Percentiles rank a stretch among this genome's conserved stretches.
Conservation (phyloP, 208 protist species). For the Vickermania ingenoplastis region DNA sequence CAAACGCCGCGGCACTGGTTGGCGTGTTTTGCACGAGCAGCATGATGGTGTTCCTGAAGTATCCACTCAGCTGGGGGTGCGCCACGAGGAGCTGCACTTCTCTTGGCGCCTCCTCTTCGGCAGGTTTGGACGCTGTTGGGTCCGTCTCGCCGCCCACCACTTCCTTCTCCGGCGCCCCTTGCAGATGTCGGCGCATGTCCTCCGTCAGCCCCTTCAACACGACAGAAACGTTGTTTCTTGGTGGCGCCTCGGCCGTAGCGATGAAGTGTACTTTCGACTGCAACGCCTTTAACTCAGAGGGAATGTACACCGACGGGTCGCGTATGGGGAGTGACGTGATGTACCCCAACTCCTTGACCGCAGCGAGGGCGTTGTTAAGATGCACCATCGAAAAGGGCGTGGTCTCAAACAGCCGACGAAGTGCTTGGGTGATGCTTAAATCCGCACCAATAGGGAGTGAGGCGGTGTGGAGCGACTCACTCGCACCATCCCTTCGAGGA, state of each 20-base stretch:
- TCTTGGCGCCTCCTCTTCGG: conserved; percentile 6
- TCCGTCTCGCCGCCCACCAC: conserved; percentile 6
- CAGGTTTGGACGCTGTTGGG: conserved; percentile 1
- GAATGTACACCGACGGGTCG: not conserved
- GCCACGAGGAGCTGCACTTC: conserved; percentile 58
- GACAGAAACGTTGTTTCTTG: not conserved
- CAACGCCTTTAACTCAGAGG: not conserved
- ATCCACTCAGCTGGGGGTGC: conserved; percentile 59
- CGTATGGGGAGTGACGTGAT: not conserved
- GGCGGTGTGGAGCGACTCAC: too few species aligned
- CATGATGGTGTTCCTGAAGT: conserved; percentile 56
- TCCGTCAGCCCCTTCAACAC: conserved; percentile 2
- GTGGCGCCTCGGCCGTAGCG: not conserved
- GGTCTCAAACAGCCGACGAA: conserved; percentile 44
- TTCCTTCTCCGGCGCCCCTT: conserved; percentile 10
- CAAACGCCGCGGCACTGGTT: conserved; percentile 54
- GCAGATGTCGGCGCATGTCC: conserved; percentile 5
- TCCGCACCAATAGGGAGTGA: too few species aligned
- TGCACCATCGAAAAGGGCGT: conserved; percentile 59
- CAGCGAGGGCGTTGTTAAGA: conserved; percentile 60
- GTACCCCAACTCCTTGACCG: conserved; percentile 64
- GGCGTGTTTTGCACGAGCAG: conserved; percentile 51
- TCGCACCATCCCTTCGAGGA: too few species aligned
- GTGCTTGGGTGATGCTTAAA: too few species aligned
- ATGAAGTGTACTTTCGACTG: not conserved